Conservation (phyloP, 768 basidiomycete genomes). For the Hericium coralloides region DNA sequence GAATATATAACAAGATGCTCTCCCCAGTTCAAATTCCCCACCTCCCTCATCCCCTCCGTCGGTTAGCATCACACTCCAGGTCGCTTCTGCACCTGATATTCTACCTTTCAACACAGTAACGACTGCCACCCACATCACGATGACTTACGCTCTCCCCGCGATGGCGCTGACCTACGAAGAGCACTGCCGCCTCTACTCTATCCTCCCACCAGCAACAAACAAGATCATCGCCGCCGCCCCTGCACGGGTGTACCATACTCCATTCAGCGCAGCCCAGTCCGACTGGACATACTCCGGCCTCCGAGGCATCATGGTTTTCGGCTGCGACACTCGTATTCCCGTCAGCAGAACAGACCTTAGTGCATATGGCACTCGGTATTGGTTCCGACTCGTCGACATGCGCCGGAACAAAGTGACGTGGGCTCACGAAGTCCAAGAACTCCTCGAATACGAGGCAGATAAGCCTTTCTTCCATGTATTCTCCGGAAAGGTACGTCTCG, state of each 20-base stretch:
- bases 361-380: slow-evolving; percentile 29
- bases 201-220: slow-evolving; percentile 16
- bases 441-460: slow-evolving; percentile 70
- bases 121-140: background rate
- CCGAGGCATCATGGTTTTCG: slow-evolving; percentile 52
- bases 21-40: background rate
- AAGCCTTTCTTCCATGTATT: slow-evolving; percentile 91
- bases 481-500: slow-evolving; percentile 65
- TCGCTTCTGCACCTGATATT: no score
- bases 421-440: slow-evolving; percentile 54
- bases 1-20: background rate
- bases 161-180: slow-evolving; percentile 11
- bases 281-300: slow-evolving; percentile 57
- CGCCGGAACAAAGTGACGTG: slow-evolving; percentile 52
- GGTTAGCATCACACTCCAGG: background rate
- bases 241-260: slow-evolving; percentile 55
- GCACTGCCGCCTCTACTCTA: slow-evolving; percentile 15
- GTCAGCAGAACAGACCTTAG: slow-evolving; percentile 17
- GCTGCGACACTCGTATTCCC: slow-evolving; percentile 18
- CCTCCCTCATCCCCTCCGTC: background rate
- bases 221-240: slow-evolving; percentile 42
- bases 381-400: slow-evolving; percentile 59
- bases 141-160: background rate
- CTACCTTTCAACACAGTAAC: background rate
- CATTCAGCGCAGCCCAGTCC: slow-evolving; percentile 34